Evolutionary conservation across 371 early-diverging fungal genomes (phyloP).

Genomic region (Saksenaea oblongispora): DNA sequence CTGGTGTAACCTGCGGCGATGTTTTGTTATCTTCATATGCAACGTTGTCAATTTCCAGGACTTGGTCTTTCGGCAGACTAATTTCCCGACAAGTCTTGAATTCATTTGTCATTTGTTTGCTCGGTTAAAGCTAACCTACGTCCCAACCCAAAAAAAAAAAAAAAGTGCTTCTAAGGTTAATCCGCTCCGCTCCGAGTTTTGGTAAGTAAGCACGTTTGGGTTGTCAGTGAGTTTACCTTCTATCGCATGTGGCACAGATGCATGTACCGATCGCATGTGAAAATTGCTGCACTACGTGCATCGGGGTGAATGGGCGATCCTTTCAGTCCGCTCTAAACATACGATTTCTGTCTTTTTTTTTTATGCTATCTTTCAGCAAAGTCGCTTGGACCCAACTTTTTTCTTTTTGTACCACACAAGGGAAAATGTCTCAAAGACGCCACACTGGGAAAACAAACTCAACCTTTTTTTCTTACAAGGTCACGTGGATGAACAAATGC

Average conservation of each 20-base stretch:
- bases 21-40: background rate
- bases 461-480: too few relatives aligned
- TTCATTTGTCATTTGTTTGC: too few relatives aligned
- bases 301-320: background rate
- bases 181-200: conserved; percentile 5
- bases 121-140: too few relatives aligned
- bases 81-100: too few relatives aligned
- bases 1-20: background rate
- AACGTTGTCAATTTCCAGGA: background rate
- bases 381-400: too few relatives aligned
- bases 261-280: conserved; percentile 6
- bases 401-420: too few relatives aligned
- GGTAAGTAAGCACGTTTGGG: background rate
- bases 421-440: too few relatives aligned
- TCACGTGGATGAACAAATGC: too few relatives aligned
- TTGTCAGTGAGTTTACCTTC: background rate
- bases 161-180: background rate
- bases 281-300: conserved; percentile 4
- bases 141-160: too few relatives aligned
- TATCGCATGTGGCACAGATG: background rate
- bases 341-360: background rate
- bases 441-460: too few relatives aligned
- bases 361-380: too few relatives aligned
- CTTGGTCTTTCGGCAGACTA: too few relatives aligned
- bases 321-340: conserved; percentile 1